Conservation (phyloP, 257 asterid species). For the Ophiorrhiza pumila region DNA sequence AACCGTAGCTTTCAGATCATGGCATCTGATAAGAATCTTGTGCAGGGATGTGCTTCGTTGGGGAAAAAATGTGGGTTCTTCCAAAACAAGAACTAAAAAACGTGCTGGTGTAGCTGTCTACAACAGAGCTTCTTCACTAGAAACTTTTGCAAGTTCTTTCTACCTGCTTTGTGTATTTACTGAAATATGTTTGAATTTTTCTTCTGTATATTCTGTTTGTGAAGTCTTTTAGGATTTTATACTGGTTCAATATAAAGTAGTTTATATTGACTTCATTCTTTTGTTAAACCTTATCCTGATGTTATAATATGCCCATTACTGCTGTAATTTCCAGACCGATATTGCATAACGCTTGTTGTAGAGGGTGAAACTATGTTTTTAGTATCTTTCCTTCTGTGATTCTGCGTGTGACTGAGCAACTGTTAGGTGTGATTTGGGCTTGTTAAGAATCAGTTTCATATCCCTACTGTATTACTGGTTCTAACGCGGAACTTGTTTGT, state of each 20-base stretch:
- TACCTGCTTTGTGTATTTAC: slow-evolving; percentile 5
- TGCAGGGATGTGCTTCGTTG: slow-evolving; percentile 89
- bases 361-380: neutral
- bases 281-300: neutral
- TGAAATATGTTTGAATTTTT: neutral
- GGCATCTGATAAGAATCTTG: slow-evolving; percentile 18
- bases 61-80: slow-evolving; percentile 89
- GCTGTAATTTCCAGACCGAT: no score
- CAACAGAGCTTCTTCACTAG: slow-evolving; percentile 92
- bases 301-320: neutral
- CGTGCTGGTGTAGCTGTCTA: slow-evolving; percentile 97
- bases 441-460: neutral
- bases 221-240: neutral
- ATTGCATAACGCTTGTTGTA: no score
- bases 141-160: slow-evolving; percentile 71
- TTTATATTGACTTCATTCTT: neutral
- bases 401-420: neutral
- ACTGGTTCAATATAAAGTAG: no score
- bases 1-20: neutral
- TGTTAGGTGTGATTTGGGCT: neutral
- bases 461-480: neutral
- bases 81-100: slow-evolving; percentile 80
- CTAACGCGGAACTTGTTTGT: neutral
- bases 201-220: neutral
- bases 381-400: neutral